Evolutionary conservation across 1,139 yeast genomes (phyloP).

Genomic region (Zygosaccharomyces sapae): DNA sequence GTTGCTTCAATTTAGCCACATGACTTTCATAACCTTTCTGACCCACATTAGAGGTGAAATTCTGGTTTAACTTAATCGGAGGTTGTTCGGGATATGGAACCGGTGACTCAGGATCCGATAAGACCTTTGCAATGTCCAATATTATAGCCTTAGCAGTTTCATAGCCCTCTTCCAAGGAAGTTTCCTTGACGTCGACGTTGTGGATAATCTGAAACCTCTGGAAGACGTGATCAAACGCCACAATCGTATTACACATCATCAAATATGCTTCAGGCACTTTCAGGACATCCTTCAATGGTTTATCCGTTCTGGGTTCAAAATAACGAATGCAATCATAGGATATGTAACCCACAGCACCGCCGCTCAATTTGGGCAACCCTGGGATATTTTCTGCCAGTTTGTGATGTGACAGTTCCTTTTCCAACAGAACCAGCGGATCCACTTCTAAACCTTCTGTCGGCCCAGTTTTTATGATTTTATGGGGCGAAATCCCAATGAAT

Average conservation of each 20-base stretch:
- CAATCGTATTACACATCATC: conserved; percentile 84
- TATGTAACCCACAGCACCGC: conserved; percentile 94
- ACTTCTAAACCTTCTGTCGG: conserved; percentile 52
- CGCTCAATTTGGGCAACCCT: conserved; percentile 79
- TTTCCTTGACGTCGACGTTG: conserved; percentile 51
- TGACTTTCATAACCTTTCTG: conserved; percentile 86
- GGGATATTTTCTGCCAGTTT: conserved; percentile 67
- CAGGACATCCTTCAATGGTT: conserved; percentile 69
- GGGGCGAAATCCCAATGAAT: conserved; percentile 82
- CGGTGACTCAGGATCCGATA: conserved; percentile 39
- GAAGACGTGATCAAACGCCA: conserved; percentile 90
- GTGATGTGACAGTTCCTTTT: conserved; percentile 60
- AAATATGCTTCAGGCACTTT: conserved; percentile 85
- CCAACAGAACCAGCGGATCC: conserved; percentile 76
- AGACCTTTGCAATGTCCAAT: conserved; percentile 47
- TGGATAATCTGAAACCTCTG: conserved; percentile 88
- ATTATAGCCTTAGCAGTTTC: conserved; percentile 55
- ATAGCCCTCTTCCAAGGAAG: conserved; percentile 48
- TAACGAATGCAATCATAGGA: conserved; percentile 95
- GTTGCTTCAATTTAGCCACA: conserved; percentile 69
- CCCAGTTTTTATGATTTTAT: conserved; percentile 79
- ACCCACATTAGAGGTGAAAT: conserved; percentile 83
- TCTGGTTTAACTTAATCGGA: conserved; percentile 58
- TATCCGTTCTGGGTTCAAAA: conserved; percentile 85
- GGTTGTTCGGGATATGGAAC: conserved; percentile 62